Conservation (phyloP, 2,329 filamentous ascomycete genomes). For the Colletotrichum theobromicola region DNA sequence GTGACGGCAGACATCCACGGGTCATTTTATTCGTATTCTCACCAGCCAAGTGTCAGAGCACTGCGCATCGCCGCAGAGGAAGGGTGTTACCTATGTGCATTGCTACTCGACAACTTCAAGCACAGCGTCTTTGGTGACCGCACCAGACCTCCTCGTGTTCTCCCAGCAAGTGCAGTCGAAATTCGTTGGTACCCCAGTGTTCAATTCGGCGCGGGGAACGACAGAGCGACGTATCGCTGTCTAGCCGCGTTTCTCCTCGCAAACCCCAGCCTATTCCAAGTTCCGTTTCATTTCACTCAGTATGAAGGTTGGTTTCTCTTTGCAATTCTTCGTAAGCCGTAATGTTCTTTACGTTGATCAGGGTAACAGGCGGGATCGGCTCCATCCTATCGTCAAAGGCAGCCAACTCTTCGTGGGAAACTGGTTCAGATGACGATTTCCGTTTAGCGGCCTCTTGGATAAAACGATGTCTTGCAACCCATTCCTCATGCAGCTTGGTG, state of each 20-base stretch:
- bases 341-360: too few species aligned
- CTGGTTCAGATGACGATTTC: background rate
- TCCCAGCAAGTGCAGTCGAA: background rate
- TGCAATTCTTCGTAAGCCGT: too few species aligned
- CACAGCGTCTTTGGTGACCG: background rate
- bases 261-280: background rate
- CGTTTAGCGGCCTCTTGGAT: background rate
- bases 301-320: too few species aligned
- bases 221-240: background rate
- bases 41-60: fast-evolving
- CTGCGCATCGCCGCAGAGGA: fast-evolving
- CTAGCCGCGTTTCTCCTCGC: background rate
- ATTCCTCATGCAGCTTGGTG: fast-evolving
- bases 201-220: fast-evolving
- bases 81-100: fast-evolving
- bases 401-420: fast-evolving
- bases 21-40: background rate
- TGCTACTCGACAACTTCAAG: background rate
- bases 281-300: background rate
- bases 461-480: background rate
- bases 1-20: fast-evolving
- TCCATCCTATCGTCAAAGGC: fast-evolving
- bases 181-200: background rate
- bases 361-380: fast-evolving
- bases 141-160: fast-evolving